These are phyloP conservation scores for Polygonum aviculare DNA, from an alignment of 148 eudicot genomes.

Conservation along the genomic window DNA sequence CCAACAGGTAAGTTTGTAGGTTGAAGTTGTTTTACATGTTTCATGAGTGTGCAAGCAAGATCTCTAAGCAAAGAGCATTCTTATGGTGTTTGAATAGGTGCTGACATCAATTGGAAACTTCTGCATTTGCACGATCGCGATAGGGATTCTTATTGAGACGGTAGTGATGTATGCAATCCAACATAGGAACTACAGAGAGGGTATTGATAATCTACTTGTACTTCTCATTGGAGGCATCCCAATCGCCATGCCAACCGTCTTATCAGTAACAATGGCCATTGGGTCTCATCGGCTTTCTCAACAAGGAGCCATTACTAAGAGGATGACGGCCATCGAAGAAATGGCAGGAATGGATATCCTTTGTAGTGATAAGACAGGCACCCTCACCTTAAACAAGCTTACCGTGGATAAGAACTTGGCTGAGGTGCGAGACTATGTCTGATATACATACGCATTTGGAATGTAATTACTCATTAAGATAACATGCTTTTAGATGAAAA, in stretches of 20 bases:
- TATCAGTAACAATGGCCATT: constrained; percentile 84
- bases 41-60: neutral
- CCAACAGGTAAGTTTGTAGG: constrained; percentile 31
- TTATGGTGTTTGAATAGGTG: constrained; percentile 31
- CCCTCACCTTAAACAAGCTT: constrained; percentile 76
- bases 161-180: constrained; percentile 73
- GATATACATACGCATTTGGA: neutral
- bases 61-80: neutral
- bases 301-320: constrained; percentile 82
- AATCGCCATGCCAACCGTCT: constrained; percentile 78
- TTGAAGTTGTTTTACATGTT: neutral
- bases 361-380: constrained; percentile 82
- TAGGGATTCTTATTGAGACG: constrained; percentile 53
- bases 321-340: constrained; percentile 88
- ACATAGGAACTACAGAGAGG: constrained; percentile 46
- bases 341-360: constrained; percentile 95
- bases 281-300: constrained; percentile 67
- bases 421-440: constrained; percentile 29
- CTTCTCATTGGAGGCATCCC: constrained; percentile 90
- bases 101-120: constrained; percentile 73
- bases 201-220: constrained; percentile 70
- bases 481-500: neutral
- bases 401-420: constrained; percentile 58
- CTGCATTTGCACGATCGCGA: constrained; percentile 57
- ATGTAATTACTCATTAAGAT: neutral